Conservation (phyloP, 208 protist genomes). For the Leishmania braziliensis region DNA sequence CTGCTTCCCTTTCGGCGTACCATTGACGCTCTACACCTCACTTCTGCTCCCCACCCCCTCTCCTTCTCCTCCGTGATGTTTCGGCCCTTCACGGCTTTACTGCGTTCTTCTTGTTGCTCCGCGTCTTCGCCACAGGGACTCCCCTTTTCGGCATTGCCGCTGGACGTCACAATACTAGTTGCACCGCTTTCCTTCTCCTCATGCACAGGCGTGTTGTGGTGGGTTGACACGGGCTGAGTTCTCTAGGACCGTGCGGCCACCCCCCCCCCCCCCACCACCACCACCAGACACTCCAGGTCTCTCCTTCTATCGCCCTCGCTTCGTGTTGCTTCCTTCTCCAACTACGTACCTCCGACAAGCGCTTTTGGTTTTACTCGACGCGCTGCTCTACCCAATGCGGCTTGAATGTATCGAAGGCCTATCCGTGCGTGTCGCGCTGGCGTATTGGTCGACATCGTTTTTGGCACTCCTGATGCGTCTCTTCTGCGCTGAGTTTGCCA, state of each 20-base stretch:
- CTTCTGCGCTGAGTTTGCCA: conserved; percentile 28
- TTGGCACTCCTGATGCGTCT: conserved; percentile 45
- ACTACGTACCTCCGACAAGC: neutral
- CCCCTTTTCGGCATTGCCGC: neutral
- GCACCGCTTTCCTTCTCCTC: neutral
- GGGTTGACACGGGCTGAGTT: neutral
- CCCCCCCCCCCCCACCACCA: neutral
- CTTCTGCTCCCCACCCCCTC: neutral
- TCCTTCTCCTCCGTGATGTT: neutral
- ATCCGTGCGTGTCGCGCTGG: conserved; percentile 20
- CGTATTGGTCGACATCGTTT: conserved; percentile 61
- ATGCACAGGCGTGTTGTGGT: neutral
- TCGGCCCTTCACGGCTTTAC: neutral
- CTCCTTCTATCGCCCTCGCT: neutral
- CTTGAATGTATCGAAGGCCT: neutral
- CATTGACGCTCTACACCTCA: neutral
- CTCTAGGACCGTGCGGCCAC: no score
- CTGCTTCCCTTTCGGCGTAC: neutral
- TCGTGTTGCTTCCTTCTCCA: neutral
- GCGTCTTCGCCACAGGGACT: neutral
- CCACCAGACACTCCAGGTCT: neutral
- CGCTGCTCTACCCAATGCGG: neutral
- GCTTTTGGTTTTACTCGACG: neutral
- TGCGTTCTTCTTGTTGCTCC: neutral
- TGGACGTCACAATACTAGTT: neutral